Evolutionary conservation across 441 rosid genomes (phyloP).

Genomic region (Pelargonium australe): DNA sequence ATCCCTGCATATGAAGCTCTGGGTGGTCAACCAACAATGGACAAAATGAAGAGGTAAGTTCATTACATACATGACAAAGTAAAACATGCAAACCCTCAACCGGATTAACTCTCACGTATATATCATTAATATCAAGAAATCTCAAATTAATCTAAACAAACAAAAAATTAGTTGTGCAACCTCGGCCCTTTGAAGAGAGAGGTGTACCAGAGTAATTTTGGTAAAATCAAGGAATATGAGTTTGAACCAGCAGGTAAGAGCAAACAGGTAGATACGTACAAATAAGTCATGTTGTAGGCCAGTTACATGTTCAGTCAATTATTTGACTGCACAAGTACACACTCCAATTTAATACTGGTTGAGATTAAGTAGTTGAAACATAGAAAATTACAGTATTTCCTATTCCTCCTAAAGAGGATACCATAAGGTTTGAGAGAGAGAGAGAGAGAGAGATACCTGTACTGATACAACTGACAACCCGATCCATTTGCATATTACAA

Average conservation of each 20-base stretch:
- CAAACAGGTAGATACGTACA: no score
- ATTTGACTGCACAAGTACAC: background rate
- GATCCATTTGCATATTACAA: conserved; percentile 72
- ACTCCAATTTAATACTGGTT: background rate
- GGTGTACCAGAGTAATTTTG: no score
- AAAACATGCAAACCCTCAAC: conserved; percentile 10
- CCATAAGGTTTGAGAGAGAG: no score
- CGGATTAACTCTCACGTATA: no score
- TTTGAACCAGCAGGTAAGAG: no score
- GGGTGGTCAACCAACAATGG: conserved; percentile 13
- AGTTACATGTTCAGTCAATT: background rate
- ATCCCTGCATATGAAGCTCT: conserved; percentile 39
- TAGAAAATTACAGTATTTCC: no score
- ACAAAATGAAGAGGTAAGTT: background rate
- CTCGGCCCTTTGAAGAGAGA: no score
- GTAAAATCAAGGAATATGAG: no score
- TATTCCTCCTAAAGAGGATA: no score
- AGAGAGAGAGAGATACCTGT: conserved; percentile 36
- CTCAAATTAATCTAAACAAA: background rate
- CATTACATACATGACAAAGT: background rate
- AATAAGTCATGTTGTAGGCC: no score
- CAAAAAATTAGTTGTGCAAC: no score
- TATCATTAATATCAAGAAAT: background rate
- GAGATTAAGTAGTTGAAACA: background rate
- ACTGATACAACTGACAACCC: conserved; percentile 61